Evolutionary conservation across 1,139 yeast genomes (phyloP).

Genomic region (Yamadazyma trypodendri): DNA sequence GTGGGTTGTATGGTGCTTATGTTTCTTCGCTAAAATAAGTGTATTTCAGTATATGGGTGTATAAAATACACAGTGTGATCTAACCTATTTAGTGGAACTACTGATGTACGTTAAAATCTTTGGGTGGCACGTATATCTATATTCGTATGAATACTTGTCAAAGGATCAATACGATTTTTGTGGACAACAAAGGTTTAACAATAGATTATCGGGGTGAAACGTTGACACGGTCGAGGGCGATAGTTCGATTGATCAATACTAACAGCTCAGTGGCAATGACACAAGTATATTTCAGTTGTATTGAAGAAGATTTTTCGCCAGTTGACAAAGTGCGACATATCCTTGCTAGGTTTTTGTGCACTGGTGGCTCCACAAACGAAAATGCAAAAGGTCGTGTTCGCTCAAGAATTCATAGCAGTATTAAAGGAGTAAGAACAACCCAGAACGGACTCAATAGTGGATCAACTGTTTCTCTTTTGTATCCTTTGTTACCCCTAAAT

Average conservation of each 20-base stretch:
- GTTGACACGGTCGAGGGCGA: background rate
- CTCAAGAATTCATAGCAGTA: no score
- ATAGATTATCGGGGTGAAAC: background rate
- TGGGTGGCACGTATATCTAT: no score
- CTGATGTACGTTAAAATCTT: background rate
- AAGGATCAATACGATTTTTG: background rate
- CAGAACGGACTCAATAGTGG: no score
- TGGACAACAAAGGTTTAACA: background rate
- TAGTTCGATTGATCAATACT: background rate
- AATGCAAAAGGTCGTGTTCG: no score
- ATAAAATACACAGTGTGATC: conserved; percentile 1
- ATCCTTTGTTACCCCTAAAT: no score
- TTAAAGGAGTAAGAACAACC: no score
- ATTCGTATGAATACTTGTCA: conserved; percentile 1
- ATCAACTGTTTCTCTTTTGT: no score
- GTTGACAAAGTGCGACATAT: background rate
- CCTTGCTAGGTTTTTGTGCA: no score
- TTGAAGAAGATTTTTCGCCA: background rate
- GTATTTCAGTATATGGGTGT: conserved; percentile 10
- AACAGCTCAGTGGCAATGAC: conserved; percentile 1
- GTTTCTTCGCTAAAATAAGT: conserved; percentile 3
- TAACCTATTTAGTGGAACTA: conserved; percentile 2
- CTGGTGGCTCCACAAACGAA: no score
- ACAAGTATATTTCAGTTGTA: background rate
- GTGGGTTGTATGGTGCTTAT: background rate